Base-by-base conservation (phyloP, 768 basidiomycete species). In the Suillus sp. region DNA sequence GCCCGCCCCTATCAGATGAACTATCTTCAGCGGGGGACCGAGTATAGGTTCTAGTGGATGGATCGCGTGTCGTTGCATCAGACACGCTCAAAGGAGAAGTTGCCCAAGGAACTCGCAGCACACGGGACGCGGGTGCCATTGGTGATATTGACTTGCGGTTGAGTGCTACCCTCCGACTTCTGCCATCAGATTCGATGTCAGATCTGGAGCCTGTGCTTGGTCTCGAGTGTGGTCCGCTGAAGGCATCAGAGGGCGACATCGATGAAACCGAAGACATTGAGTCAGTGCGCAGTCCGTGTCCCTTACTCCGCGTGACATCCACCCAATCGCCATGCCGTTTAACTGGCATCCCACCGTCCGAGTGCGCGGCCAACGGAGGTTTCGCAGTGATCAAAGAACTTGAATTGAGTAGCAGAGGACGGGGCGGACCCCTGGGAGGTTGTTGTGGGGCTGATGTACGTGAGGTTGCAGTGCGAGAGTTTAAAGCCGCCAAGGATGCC, bases 111-210 rank as follows among this genome's bases (percentile, higher is more conserved):
- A 73, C 69, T 62, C 68, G 75, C 35, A 74, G 71, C 22, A 78
- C 71, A 62, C 81, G 79, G 63, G 79, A 84, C 16, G 74, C 77
- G 37, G 85, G 79, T 20, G 90, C 89, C 86, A 91, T 88, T 4
- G 91, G 89, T 4, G 91, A 92, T 5, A 90, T 73, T 14, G 87
- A 85, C 65, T 82, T 83, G 37, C 90, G 84, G 70, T 90, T 88
- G 57, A 92, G 69, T 30, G 84, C 83, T 16, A 93, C 81, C 55
- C 80, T 75, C 57, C 89, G 82, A 70, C 91, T 89, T 13, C 60
- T 70, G 20, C 77, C 74, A 62, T 91, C 89, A 4, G 87, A 87
- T 50, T 88, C 88, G 67, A 80, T 77, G 54, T 86, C 86, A 14
- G 81, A 83, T 40, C 78, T 72, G 20, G 71, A 76, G 56, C 69